Evolutionary conservation across 306 rosid species (phyloP), one percentile per base, ranked within the genome.

Genomic region (Corylus americana): DNA sequence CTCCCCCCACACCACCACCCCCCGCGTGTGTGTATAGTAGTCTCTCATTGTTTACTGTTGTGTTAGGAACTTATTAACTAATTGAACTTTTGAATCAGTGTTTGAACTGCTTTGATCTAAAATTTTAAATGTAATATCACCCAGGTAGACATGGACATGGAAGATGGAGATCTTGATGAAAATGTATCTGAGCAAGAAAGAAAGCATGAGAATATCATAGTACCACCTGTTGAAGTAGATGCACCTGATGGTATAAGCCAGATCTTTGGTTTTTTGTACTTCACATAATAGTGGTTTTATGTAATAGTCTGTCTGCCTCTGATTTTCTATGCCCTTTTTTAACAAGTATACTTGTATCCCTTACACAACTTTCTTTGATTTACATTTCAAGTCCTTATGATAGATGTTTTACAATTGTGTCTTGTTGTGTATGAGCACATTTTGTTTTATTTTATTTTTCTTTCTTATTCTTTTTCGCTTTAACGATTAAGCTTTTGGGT

Each of bases 111-210:
- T 76, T 29, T 49, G 53, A 66, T 53, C 17, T 20, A 35, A 29
- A 45, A 57, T 22, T 53, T 63, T 76, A 27, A 18, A 1, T 48
- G 44, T 75, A 29, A 68, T 66, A 29, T 87, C 73, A 84, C 76
- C 79, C 89, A 95, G 99, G 98, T 95, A 74, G 99, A 95, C 89
- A 95, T 95, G 98, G 97, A 91, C 81, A 93, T 90, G 97, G 99
- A 89, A 77, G 99, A 93, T 73, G 96, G 69, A 72, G 88, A 87
- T 82, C 11, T 79, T 73, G 90, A 82, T 59, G 92, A 78, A 54
- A 62, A 76, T 61, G 55, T 78, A 8, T 80, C 86, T 71, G 88
- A 77, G 70, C 89, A 78, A 88, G 94, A 82, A 84, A 83, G 79
- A 54, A 89, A 82, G 74, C 84, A 86, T 22, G 88, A 78, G 78